Evolutionary conservation across 2,329 filamentous ascomycete genomes (phyloP).

Genomic region (Talaromyces sp.): DNA sequence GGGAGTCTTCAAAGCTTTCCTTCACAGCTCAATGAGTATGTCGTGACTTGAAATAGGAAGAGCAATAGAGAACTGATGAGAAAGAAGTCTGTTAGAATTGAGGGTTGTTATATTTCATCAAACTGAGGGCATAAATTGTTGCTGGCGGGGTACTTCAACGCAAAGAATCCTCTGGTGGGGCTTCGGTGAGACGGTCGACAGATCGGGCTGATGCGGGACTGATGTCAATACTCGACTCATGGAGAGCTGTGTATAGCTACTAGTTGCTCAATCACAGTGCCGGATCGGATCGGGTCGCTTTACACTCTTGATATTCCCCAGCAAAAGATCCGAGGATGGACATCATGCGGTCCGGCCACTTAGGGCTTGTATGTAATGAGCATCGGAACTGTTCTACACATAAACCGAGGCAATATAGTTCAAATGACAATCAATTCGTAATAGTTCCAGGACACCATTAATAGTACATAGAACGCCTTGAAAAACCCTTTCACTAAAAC

Average conservation of each 20-base stretch:
- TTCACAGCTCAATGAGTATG: background rate
- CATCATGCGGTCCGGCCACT: background rate
- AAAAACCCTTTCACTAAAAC: background rate
- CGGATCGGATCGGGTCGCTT: slow-evolving; percentile 16
- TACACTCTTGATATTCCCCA: background rate
- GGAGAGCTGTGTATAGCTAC: background rate
- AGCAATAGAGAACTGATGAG: background rate
- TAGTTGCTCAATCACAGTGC: background rate
- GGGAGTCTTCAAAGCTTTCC: background rate
- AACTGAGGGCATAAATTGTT: background rate
- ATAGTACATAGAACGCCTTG: background rate
- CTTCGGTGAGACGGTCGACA: slow-evolving; percentile 29
- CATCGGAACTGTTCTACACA: background rate
- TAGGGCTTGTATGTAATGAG: background rate
- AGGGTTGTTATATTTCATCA: background rate
- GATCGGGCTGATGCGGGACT: slow-evolving; percentile 42
- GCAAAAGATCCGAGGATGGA: background rate
- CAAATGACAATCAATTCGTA: background rate
- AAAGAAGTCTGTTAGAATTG: background rate
- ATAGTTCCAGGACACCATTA: background rate
- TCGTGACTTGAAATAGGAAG: background rate
- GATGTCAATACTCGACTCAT: slow-evolving; percentile 30
- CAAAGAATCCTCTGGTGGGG: slow-evolving; percentile 19
- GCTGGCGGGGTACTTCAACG: slow-evolving; percentile 16
- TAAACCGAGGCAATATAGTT: background rate